Conservation (phyloP, 192 early-diverging fungal genomes). For the Umbelopsis isabellina region DNA sequence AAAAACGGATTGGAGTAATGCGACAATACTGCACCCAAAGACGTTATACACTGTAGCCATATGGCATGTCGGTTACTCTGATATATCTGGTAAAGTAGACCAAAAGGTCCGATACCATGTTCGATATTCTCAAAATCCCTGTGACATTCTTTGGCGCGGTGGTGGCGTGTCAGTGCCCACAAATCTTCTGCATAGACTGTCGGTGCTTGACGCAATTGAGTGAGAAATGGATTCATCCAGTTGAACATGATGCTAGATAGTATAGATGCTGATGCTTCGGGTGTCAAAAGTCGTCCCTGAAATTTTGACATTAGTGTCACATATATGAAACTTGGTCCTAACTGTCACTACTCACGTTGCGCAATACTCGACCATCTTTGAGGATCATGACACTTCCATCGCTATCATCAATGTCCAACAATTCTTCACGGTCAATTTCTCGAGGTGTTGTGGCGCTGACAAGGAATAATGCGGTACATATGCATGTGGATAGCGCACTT, state of each 20-base stretch:
- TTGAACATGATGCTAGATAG: constrained; percentile 34
- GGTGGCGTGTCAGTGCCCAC: constrained; percentile 22
- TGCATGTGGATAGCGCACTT: constrained; percentile 1
- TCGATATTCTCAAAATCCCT: constrained; percentile 10
- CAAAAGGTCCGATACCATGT: background rate
- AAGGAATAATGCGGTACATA: constrained; percentile 23
- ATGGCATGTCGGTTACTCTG: constrained; percentile 28
- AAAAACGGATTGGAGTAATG: constrained; percentile 57
- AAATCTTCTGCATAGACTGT: constrained; percentile 15
- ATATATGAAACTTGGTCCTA: too few relatives aligned
- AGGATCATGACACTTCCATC: constrained; percentile 40
- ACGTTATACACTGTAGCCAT: constrained; percentile 31
- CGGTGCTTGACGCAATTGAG: constrained; percentile 11
- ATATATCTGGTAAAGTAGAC: constrained; percentile 27
- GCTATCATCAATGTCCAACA: constrained; percentile 38
- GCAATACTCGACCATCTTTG: constrained; percentile 35
- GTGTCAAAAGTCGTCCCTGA: constrained; percentile 40
- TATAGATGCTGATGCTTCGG: constrained; percentile 33
- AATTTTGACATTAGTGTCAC: background rate
- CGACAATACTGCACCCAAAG: constrained; percentile 38
- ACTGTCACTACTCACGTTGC: constrained; percentile 29
- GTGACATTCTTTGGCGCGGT: constrained; percentile 27
- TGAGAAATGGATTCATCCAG: constrained; percentile 38
- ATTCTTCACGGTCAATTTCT: constrained; percentile 32
- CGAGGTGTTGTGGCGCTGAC: constrained; percentile 30